Percentiles rank a stretch among this genome's conserved stretches.
These are phyloP conservation scores for Cutaneotrichosporon dermatis DNA, from an alignment of 1,284 basidiomycete species.

Conservation along the genomic window DNA sequence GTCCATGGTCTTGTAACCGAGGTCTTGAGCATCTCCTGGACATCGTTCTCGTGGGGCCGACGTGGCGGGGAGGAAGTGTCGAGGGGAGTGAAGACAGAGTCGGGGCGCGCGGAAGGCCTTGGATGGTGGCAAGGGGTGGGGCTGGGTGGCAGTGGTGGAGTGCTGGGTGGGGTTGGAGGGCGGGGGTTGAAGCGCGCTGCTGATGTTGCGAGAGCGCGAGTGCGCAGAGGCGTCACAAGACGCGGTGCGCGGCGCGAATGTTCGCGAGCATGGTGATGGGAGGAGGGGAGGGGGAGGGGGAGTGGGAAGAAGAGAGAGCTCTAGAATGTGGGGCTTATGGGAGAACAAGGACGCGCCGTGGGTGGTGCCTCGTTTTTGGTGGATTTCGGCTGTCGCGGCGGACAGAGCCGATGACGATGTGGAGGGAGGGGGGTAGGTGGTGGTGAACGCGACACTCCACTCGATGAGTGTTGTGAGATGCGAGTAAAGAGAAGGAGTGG, in stretches of 20 bases:
- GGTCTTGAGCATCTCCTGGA: slow-evolving; percentile 69
- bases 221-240: slow-evolving; percentile 5
- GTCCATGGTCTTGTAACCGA: slow-evolving; percentile 82
- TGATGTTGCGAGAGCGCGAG: slow-evolving; percentile 25
- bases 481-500: not conserved
- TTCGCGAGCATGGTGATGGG: slow-evolving; percentile 14
- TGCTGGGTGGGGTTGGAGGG: slow-evolving; percentile 17
- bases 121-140: slow-evolving; percentile 39
- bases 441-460: not conserved
- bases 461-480: not conserved
- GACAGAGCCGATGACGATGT: not conserved
- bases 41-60: slow-evolving; percentile 79
- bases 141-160: slow-evolving; percentile 45
- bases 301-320: slow-evolving; percentile 1
- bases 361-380: not conserved
- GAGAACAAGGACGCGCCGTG: not conserved
- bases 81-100: slow-evolving; percentile 64
- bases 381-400: not conserved
- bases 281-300: not conserved
- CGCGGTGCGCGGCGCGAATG: slow-evolving; percentile 19
- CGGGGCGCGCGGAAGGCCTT: slow-evolving; percentile 33
- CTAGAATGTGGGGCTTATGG: not conserved
- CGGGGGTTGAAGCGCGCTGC: slow-evolving; percentile 18
- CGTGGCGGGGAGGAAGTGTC: slow-evolving; percentile 85
- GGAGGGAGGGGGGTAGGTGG: no score